Evolutionary conservation across 2,329 filamentous ascomycete species (phyloP), one percentile per base, ranked within the genome.

Genomic region (Colletotrichum sp.): DNA sequence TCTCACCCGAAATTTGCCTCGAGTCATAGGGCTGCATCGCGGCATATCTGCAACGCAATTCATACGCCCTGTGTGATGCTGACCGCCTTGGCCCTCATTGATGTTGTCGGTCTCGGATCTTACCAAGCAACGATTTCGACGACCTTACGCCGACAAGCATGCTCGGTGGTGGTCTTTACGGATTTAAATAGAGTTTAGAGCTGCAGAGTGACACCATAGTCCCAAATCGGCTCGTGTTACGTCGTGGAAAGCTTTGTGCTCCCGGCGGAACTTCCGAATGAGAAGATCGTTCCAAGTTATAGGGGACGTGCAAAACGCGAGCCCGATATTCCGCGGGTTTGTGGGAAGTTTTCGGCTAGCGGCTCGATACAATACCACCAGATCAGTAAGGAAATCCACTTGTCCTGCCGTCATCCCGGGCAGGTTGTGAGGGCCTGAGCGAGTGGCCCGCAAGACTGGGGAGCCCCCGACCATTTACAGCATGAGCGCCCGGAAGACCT

Each of bases 131-230:
- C 18, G 4, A 49, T 4, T 4, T 49, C n/a, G n/a, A 21, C 10
- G 44, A 4, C 44, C 44, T 12, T 2, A 6, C n/a, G 44, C 6
- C 6, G 44, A 13, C 2, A 52, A 52, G n/a, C 44, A 15, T 1
- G 10, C 1, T 18, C 2, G 8, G 21, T 59, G 8, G 24, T 59
- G 13, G 21, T n/a, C 55, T 59, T 30, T 30, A 59, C 55, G 24
- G 16, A 30, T 59, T 26, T 59, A 59, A 59, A 59, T 28, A 59
- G 55, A 26, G 24, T 59, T 59, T 28, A 59, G 55, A 59, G 24
- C 24, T 59, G 55, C 55, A 59, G 26, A 30, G 7, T 59, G 26
- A 30, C 21, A 16, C 55, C 10, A 6, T 26, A 59, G 26, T 59
- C 15, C 55, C 16, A 59, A 30, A 59, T 26, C 10, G 55, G 55